These are phyloP conservation scores for Ascochyta lentis DNA, from an alignment of 2,329 filamentous ascomycete species.

Conservation along the genomic window DNA sequence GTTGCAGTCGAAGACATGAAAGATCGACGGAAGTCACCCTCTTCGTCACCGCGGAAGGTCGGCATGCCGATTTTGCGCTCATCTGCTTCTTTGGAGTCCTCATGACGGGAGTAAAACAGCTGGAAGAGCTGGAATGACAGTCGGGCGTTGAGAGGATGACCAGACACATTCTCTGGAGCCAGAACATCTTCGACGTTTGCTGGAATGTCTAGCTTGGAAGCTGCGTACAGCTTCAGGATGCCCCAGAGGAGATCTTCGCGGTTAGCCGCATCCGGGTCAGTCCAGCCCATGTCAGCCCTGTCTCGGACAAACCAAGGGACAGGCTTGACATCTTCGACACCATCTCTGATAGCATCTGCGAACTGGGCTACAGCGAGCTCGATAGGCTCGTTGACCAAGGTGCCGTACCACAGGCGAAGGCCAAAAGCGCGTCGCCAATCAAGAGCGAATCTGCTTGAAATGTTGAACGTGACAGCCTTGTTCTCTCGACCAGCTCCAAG, in stretches of 20 bases:
- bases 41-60: conserved; percentile 29
- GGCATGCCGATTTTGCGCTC: conserved; percentile 44
- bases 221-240: conserved; percentile 79
- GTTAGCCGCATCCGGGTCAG: conserved; percentile 63
- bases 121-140: conserved; percentile 86
- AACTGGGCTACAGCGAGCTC: conserved; percentile 76
- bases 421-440: conserved; percentile 96
- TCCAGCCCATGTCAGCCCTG: conserved; percentile 64
- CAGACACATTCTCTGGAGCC: conserved; percentile 76
- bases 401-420: conserved; percentile 87
- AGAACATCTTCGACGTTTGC: conserved; percentile 71
- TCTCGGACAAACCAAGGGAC: conserved; percentile 73
- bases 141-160: conserved; percentile 76
- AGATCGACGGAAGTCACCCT: conserved; percentile 25
- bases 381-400: conserved; percentile 70
- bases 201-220: conserved; percentile 53
- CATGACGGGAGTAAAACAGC: conserved; percentile 46
- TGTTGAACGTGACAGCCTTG: conserved; percentile 77
- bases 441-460: conserved; percentile 82
- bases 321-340: conserved; percentile 72
- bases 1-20: conserved; percentile 42
- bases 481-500: conserved; percentile 78
- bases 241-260: conserved; percentile 86
- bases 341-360: conserved; percentile 73
- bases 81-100: conserved; percentile 32